phyloP scores from a whole-genome alignment of 345 rosid species.

The Eucalyptus sp. region DNA sequence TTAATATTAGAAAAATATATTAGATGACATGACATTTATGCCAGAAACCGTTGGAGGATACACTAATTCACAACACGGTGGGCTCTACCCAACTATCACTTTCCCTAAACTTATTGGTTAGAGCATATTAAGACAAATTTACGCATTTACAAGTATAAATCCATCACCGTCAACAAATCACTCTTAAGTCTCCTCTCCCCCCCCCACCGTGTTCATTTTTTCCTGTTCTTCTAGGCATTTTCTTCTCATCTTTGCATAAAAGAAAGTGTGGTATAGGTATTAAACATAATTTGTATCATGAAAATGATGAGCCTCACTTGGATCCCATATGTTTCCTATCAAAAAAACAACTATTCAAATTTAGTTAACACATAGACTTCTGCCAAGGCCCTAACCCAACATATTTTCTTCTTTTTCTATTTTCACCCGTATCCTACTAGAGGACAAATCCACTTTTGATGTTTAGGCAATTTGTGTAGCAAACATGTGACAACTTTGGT shows the following conservation, averaged over 20 bases:
- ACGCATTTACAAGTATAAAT: background rate
- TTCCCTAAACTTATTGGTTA: background rate
- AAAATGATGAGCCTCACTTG: background rate
- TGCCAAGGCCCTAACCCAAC: background rate
- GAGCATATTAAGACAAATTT: background rate
- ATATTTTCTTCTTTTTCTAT: background rate
- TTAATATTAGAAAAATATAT: background rate
- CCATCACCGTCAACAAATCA: background rate
- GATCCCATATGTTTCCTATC: background rate
- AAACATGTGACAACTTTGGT: background rate
- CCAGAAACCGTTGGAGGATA: background rate
- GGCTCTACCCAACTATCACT: background rate
- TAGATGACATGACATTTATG: background rate
- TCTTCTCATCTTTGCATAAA: no score
- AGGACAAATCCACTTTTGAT: background rate
- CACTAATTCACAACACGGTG: background rate
- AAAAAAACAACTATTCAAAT: background rate
- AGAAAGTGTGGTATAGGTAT: no score
- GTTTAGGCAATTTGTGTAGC: background rate
- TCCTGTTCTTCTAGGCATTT: no score
- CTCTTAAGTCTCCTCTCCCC: background rate
- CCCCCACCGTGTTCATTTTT: no score
- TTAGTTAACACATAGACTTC: background rate
- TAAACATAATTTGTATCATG: background rate
- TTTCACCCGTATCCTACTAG: background rate